Evolutionary conservation across 768 basidiomycete species (phyloP).

Genomic region (Pisolithus orientalis): DNA sequence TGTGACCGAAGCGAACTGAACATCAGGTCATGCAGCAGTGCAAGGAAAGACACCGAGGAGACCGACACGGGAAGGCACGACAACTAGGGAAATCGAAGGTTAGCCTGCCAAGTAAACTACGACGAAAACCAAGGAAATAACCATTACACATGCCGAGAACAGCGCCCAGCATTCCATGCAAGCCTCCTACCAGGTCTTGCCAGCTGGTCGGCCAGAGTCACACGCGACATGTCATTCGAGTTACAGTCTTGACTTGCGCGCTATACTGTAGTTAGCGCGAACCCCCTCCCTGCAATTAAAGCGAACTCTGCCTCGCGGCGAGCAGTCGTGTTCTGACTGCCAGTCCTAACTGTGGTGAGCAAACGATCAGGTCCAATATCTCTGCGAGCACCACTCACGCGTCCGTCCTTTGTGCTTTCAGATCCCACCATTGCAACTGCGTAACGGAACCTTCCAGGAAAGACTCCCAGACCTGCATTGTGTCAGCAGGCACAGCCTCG

Average conservation of each 20-base stretch:
- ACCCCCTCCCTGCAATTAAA: conserved; percentile 25
- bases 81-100: conserved; percentile 17
- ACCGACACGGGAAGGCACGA: conserved; percentile 11
- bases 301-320: conserved; percentile 3
- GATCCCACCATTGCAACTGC: conserved; percentile 1
- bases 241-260: conserved; percentile 12
- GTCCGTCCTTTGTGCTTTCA: conserved; percentile 2
- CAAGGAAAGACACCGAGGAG: conserved; percentile 24
- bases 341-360: conserved; percentile 1
- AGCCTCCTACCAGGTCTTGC: conserved; percentile 41
- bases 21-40: conserved; percentile 33
- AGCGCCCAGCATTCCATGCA: conserved; percentile 46
- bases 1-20: conserved; percentile 27
- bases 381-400: conserved; percentile 42
- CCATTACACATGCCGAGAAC: conserved; percentile 41
- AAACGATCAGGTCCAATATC: conserved; percentile 41
- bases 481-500: conserved; percentile 16
- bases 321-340: not conserved
- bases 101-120: not conserved
- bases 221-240: conserved; percentile 11
- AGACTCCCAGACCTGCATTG: conserved; percentile 14
- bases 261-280: conserved; percentile 33
- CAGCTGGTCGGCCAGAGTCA: conserved; percentile 34
- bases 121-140: not conserved
- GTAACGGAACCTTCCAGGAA: conserved; percentile 11